phyloP scores from a whole-genome alignment of 495 filamentous ascomycete species.

The Talaromyces thailandensis region DNA sequence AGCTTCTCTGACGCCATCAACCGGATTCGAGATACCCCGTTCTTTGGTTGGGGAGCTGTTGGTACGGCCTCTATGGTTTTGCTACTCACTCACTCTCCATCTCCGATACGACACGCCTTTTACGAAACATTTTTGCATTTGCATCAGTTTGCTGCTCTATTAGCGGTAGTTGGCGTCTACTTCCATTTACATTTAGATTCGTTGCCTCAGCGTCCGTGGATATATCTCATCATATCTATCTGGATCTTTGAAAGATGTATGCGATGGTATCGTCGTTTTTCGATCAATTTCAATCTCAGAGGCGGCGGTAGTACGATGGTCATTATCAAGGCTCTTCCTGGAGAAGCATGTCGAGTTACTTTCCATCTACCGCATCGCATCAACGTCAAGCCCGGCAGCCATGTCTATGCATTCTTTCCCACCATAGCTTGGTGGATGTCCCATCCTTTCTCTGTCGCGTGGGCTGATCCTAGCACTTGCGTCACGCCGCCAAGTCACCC shows the following conservation, averaged over 20 bases:
- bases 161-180: conserved; percentile 59
- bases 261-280: conserved; percentile 44
- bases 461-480: conserved; percentile 32
- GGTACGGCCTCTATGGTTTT: conserved; percentile 50
- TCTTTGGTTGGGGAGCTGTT: conserved; percentile 44
- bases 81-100: conserved; percentile 63
- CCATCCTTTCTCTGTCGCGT: conserved; percentile 50
- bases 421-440: conserved; percentile 62
- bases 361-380: conserved; percentile 71
- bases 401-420: conserved; percentile 78
- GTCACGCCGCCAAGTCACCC: conserved; percentile 13
- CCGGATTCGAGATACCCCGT: conserved; percentile 51
- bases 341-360: conserved; percentile 50
- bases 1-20: conserved; percentile 44
- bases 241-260: conserved; percentile 57
- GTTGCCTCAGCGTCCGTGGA: conserved; percentile 53
- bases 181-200: conserved; percentile 55
- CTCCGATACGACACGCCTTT: conserved; percentile 74
- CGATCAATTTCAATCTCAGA: conserved; percentile 47
- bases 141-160: conserved; percentile 60
- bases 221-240: conserved; percentile 48
- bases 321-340: conserved; percentile 42
- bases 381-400: conserved; percentile 63
- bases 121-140: conserved; percentile 80
- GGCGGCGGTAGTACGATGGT: conserved; percentile 27